Base-by-base conservation (phyloP, 129 eudicot species). In the Tagetes patula region DNA sequence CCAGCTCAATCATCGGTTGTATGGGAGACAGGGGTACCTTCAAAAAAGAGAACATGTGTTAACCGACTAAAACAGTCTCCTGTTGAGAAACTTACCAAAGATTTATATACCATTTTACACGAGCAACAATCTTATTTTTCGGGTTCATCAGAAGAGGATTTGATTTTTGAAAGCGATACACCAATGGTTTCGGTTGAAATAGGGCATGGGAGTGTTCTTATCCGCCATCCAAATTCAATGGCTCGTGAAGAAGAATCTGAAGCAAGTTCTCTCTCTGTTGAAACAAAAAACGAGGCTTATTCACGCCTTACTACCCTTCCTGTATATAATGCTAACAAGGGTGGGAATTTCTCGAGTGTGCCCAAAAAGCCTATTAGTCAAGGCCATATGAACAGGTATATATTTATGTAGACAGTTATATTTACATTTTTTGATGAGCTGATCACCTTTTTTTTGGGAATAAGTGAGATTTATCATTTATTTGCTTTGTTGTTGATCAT, bases 151-250 rank as follows among this genome's bases (percentile, higher is more conserved):
- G 97, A 91, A 78, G 97, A 94, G 66, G 99, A 88, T 55, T 91
- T 95, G 86, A 94, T 95, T 49, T 81, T 86, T 60, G 97, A 86
- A 75, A 86, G 88, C 60, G 90, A 88, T 59, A 84, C 87, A 42
- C 96, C 99, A 31, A 95, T 95, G 99, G 99, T 88, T 30, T 95
- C 99, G 1, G 99, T 95, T 68, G 99, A 95, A 83, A 88, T 91
- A 80, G 99, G 99, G 55, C 97, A 95, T 79, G 99, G 99, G 38
- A 91, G 97, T 87, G 96, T 95, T 39, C 99, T 95, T 52, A 88
- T 95, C 56, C 77, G 96, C 68, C 99, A 95, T 67, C 99, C 99
- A 10, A 86, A 85, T 61, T 82, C 96, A 62, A 79, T 88, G 31
- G 81, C 82, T 61, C 84, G 96, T 31, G 99, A 95, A 82, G 99